Evolutionary conservation across 2,329 filamentous ascomycete genomes (phyloP), one percentile per base, ranked within the genome.

Genomic region (Fusarium begoniae): DNA sequence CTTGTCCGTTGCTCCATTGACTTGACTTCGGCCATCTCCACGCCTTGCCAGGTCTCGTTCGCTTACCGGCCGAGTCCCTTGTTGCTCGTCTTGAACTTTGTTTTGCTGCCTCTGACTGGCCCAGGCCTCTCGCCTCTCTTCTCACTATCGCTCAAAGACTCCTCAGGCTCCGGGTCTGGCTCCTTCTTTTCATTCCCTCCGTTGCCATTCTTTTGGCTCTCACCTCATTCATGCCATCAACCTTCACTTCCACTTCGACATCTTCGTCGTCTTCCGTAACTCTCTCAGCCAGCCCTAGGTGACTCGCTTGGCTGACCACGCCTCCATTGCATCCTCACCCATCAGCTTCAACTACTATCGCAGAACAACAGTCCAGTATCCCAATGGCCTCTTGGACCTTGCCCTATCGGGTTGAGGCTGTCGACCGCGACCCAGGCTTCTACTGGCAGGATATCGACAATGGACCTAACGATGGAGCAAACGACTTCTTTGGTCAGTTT

Each of bases 401-500:
- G 47, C 79, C 79, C n/a, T 80, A 81, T 65, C 80, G 80, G 68
- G 71, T 79, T 53, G 81, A 82, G 64, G 73, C 79, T 66, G 75
- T 79, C 69, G 82, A 83, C 61, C 76, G 81, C 53, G 81, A 83
- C 32, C 72, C 79, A n/a, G 75, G 75, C 73, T 81, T 82, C 75
- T 81, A 77, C 72, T 83, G 81, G 80, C 79, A 79, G 60, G 81
- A 82, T 51, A 51, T 78, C 37, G 81, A 83, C 45, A 77, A 78
- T 40, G 73, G 75, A 22, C 73, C 74, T 28, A 79, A 76, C 38
- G 79, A 81, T 54, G 75, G 74, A 47, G 72, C 78, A 35, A 78
- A 70, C 73, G 82, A 83, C 72, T 77, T 83, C 56, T 82, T 83
- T 63, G 79, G 80, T 24, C 80, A 83, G 73, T 83, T 82, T 64